A percentile compares a stretch with the other conserved stretches of the same genome.
These are phyloP conservation scores for Xylariaceae sp. DNA, from an alignment of 2,329 filamentous ascomycete species.

Conservation along the genomic window DNA sequence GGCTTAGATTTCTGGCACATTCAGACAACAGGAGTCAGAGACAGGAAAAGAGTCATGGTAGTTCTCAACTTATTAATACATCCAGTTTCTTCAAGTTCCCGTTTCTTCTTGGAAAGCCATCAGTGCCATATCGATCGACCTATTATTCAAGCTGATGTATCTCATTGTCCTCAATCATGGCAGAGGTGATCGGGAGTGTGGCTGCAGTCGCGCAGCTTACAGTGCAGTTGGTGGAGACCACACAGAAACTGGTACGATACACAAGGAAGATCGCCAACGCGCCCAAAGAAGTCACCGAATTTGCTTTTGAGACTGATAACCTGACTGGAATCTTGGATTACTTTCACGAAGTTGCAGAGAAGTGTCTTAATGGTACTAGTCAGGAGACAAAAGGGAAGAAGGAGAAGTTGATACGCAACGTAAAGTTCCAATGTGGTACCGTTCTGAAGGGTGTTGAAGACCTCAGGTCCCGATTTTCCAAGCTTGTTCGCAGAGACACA, in stretches of 20 bases:
- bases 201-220: constrained; percentile 9
- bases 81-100: too few relatives aligned
- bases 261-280: constrained; percentile 6
- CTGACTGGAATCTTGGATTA: constrained; percentile 8
- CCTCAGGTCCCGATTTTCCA: constrained; percentile 8
- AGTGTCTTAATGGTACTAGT: background rate
- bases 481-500: constrained; percentile 3
- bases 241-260: constrained; percentile 4
- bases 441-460: constrained; percentile 6
- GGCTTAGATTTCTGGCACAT: constrained; percentile 1
- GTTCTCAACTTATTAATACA: too few relatives aligned
- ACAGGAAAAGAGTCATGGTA: too few relatives aligned
- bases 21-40: too few relatives aligned
- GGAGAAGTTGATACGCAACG: background rate
- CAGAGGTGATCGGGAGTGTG: constrained; percentile 2
- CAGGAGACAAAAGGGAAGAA: background rate
- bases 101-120: too few relatives aligned
- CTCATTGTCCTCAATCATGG: constrained; percentile 1
- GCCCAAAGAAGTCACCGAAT: constrained; percentile 6
- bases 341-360: constrained; percentile 6
- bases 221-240: constrained; percentile 6
- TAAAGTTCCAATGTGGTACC: constrained; percentile 7
- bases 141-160: too few relatives aligned
- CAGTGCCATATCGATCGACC: too few relatives aligned
- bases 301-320: constrained; percentile 8